Evolutionary conservation across 2,329 filamentous ascomycete genomes (phyloP).

Genomic region (Aspergillus sp.): DNA sequence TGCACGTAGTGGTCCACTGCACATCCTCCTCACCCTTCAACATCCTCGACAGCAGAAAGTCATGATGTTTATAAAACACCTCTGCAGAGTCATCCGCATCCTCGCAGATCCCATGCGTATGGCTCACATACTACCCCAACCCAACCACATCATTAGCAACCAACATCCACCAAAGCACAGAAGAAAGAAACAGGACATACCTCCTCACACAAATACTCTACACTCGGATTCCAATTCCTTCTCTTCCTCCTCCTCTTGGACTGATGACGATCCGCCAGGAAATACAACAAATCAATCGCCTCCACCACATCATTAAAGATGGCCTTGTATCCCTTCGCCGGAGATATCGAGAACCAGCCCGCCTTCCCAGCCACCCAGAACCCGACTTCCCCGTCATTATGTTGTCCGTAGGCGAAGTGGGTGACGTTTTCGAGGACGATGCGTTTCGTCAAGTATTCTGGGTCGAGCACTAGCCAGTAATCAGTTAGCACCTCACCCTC

Average conservation of each 20-base stretch:
- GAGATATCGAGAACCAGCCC: slow-evolving; percentile 63
- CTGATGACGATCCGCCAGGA: slow-evolving; percentile 59
- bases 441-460: slow-evolving; percentile 43
- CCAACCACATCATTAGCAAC: neutral
- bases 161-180: neutral
- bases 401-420: slow-evolving; percentile 52
- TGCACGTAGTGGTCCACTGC: slow-evolving; percentile 46
- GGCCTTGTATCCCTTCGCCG: slow-evolving; percentile 54
- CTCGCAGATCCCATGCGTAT: slow-evolving; percentile 45
- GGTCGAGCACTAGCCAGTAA: slow-evolving; percentile 37
- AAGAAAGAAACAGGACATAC: slow-evolving; percentile 21
- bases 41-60: slow-evolving; percentile 51
- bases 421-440: slow-evolving; percentile 52
- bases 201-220: slow-evolving; percentile 45
- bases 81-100: slow-evolving; percentile 50
- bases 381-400: slow-evolving; percentile 57
- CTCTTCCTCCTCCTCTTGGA: slow-evolving; percentile 40
- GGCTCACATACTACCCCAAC: slow-evolving; percentile 40
- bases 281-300: slow-evolving; percentile 62
- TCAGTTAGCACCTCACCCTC: neutral
- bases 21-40: slow-evolving; percentile 47
- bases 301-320: slow-evolving; percentile 60
- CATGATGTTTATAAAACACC: slow-evolving; percentile 47
- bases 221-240: slow-evolving; percentile 36
- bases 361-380: slow-evolving; percentile 64